Base-by-base conservation (phyloP, 1,284 basidiomycete genomes). In the Tilletia walkeri region DNA sequence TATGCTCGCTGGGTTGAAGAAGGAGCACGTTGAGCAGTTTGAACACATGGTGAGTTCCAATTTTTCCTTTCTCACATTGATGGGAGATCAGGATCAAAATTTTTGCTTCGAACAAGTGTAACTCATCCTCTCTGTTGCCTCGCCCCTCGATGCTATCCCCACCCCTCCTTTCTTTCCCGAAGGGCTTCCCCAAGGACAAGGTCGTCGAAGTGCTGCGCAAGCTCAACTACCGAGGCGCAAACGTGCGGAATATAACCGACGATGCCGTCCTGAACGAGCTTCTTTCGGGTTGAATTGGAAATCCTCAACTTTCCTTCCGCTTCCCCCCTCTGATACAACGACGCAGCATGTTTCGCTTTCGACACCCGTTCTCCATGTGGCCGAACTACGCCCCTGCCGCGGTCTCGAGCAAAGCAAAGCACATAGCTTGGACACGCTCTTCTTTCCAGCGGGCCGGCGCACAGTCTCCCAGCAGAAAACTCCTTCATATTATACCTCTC, bases 171-270 rank as follows among this genome's bases (percentile, higher is more conserved):
- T 18, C 24, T 53, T 56, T 30, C 24, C 56, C 24, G 66, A 65
- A 75, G 76, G 79, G 92, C 0, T 94, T 94, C 78, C 88, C 89
- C 65, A 85, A 88, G 74, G 84, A 83, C 72, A 91, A 91, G 87
- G 91, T 94, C 75, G 91, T 94, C 93, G 92, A 94, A 75, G 91
- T 91, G 10, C 87, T 97, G 73, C 89, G 91, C 78, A 88, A 90
- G 77, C 84, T 96, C 83, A 97, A 99, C 85, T 99, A 98, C 85
- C 89, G 95, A 20, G 95, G 92, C 14, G 85, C 86, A 36, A 90
- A 91, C 67, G 72, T 78, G 49, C 75, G 76, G 54, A 80, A 78
- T 67, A 71, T 82, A 63, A 73, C 74, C 30, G 78, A 82, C 67
- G 78, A 80, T 38, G 71, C 71, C 14, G 79, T 82, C 2, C 72